Percentiles rank a stretch among this genome's conserved stretches.
Evolutionary conservation across 2,329 filamentous ascomycete species (phyloP).

Genomic region (Periconia sp.): DNA sequence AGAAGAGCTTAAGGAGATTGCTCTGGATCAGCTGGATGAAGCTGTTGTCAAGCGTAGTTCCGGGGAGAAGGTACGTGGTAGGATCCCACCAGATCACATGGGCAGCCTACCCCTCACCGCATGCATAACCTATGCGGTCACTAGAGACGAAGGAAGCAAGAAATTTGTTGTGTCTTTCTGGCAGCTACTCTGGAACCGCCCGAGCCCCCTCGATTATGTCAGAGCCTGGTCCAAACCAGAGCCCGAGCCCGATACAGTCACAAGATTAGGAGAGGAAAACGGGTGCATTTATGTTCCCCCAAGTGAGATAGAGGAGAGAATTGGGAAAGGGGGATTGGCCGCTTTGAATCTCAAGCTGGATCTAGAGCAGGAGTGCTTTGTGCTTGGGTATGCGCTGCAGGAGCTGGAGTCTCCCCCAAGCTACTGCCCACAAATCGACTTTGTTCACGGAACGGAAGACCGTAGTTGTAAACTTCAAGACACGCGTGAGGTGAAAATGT

Average conservation of each 20-base stretch:
- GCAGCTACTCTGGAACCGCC: too few relatives aligned
- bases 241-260: neutral
- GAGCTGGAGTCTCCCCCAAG: neutral
- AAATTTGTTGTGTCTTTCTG: too few relatives aligned
- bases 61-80: neutral
- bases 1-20: conserved; percentile 3
- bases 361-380: neutral
- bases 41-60: conserved; percentile 2
- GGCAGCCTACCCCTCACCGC: neutral
- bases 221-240: neutral
- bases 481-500: neutral
- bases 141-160: too few relatives aligned
- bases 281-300: neutral
- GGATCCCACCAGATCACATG: neutral
- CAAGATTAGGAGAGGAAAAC: neutral
- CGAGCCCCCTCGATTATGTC: neutral
- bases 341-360: neutral
- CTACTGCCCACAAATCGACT: neutral
- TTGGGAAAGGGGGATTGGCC: neutral
- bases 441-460: neutral
- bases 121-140: too few relatives aligned
- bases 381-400: neutral
- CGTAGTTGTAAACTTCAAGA: neutral
- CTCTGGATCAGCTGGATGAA: conserved; percentile 1
- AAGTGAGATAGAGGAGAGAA: neutral